These are phyloP conservation scores for Calophaca sinica DNA, from an alignment of 306 rosid species.

Conservation along the genomic window DNA sequence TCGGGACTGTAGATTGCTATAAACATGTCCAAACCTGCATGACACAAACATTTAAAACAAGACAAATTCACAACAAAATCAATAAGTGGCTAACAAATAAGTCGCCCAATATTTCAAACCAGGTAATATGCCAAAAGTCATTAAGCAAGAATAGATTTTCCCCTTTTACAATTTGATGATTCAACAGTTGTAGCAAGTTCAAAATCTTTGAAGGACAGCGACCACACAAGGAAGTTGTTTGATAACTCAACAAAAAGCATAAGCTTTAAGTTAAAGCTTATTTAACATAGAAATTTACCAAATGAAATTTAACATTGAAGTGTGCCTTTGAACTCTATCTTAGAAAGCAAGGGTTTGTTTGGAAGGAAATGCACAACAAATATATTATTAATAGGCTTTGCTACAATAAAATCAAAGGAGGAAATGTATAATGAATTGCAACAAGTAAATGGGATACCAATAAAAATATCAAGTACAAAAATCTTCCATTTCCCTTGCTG, in stretches of 20 bases:
- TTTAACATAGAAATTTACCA: conserved; percentile 15
- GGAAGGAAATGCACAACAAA: too few relatives aligned
- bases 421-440: too few relatives aligned
- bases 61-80: background rate
- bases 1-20: conserved; percentile 79
- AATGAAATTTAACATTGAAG: conserved; percentile 20
- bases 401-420: too few relatives aligned
- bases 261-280: too few relatives aligned
- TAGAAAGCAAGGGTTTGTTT: conserved; percentile 23
- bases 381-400: too few relatives aligned
- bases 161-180: conserved; percentile 6
- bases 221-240: conserved; percentile 18
- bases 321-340: conserved; percentile 10
- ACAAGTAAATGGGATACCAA: too few relatives aligned
- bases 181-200: conserved; percentile 17
- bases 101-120: conserved; percentile 26
- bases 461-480: too few relatives aligned
- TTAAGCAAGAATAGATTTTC: conserved; percentile 25
- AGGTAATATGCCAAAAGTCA: conserved; percentile 14
- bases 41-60: conserved; percentile 20
- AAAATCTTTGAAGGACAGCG: conserved; percentile 15
- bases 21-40: conserved; percentile 84
- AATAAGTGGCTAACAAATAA: conserved; percentile 23
- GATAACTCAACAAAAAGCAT: conserved; percentile 24
- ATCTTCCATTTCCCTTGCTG: too few relatives aligned